Conservation (phyloP, 2,329 filamentous ascomycete genomes). For the Fusarium sp. region DNA sequence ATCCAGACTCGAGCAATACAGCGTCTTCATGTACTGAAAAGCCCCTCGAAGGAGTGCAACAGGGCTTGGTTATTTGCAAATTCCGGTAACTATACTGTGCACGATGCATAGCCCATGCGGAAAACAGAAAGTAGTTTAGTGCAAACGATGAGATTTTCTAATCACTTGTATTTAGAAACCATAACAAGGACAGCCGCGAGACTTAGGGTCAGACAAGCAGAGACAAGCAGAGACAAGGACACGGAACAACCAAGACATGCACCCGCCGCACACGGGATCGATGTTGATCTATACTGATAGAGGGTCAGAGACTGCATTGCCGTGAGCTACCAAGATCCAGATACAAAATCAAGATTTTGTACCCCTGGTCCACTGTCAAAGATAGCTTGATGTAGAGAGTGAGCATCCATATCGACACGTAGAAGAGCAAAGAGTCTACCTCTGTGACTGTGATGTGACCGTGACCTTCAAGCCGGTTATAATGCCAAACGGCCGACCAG, state of each 20-base stretch:
- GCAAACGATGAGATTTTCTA: neutral
- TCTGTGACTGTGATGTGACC: neutral
- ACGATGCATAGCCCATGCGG: neutral
- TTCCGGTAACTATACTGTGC: neutral
- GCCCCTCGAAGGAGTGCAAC: neutral
- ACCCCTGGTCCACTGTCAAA: too few species aligned
- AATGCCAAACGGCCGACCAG: conserved; percentile 6
- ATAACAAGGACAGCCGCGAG: conserved; percentile 4
- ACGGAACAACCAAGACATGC: conserved; percentile 13
- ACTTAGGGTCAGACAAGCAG: neutral
- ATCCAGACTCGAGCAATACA: neutral
- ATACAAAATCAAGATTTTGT: conserved; percentile 45
- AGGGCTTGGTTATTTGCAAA: neutral
- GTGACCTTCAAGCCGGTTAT: neutral
- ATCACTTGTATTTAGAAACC: neutral
- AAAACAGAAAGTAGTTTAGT: neutral
- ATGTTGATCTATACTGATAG: conserved; percentile 37
- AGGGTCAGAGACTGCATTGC: conserved; percentile 36
- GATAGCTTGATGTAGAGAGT: too few species aligned
- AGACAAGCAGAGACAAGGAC: conserved; percentile 4
- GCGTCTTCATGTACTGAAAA: neutral
- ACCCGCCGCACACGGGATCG: conserved; percentile 35
- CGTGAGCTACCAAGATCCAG: conserved; percentile 38
- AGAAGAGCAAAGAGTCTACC: too few species aligned
- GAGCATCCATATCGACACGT: too few species aligned